These are phyloP conservation scores for Fusarium sp. DNA, from an alignment of 2,329 filamentous ascomycete genomes.

Conservation along the genomic window DNA sequence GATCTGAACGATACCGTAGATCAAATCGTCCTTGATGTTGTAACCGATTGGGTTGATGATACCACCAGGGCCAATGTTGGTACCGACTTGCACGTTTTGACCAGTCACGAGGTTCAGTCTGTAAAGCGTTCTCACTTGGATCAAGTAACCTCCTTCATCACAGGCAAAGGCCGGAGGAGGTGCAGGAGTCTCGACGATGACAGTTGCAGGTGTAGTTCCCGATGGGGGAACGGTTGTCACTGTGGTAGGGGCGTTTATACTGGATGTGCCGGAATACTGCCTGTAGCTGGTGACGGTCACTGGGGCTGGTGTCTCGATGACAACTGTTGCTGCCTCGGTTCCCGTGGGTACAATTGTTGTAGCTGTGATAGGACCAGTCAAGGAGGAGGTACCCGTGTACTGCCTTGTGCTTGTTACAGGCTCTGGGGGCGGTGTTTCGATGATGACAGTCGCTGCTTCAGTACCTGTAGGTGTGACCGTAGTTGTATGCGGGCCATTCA, in stretches of 20 bases:
- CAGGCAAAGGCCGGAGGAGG: slow-evolving; percentile 18
- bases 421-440: slow-evolving; percentile 6
- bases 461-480: slow-evolving; percentile 5
- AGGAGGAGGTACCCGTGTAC: background rate
- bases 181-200: slow-evolving; percentile 13
- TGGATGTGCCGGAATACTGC: background rate
- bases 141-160: slow-evolving; percentile 28
- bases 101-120: slow-evolving; percentile 10
- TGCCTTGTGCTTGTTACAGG: background rate
- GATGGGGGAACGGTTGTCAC: slow-evolving; percentile 1
- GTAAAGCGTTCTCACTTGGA: slow-evolving; percentile 14
- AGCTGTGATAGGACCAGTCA: background rate
- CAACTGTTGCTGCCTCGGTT: slow-evolving; percentile 1
- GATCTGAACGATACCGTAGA: slow-evolving; percentile 22
- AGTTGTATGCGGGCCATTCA: background rate
- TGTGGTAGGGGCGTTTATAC: background rate
- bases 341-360: background rate
- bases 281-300: background rate
- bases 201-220: background rate
- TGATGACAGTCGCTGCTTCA: background rate
- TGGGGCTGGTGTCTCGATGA: slow-evolving; percentile 10
- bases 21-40: slow-evolving; percentile 13
- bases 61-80: slow-evolving; percentile 1
- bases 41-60: slow-evolving; percentile 14
- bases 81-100: slow-evolving; percentile 1